These are phyloP conservation scores for Roridomyces roridus DNA, from an alignment of 768 basidiomycete species.

Conservation along the genomic window DNA sequence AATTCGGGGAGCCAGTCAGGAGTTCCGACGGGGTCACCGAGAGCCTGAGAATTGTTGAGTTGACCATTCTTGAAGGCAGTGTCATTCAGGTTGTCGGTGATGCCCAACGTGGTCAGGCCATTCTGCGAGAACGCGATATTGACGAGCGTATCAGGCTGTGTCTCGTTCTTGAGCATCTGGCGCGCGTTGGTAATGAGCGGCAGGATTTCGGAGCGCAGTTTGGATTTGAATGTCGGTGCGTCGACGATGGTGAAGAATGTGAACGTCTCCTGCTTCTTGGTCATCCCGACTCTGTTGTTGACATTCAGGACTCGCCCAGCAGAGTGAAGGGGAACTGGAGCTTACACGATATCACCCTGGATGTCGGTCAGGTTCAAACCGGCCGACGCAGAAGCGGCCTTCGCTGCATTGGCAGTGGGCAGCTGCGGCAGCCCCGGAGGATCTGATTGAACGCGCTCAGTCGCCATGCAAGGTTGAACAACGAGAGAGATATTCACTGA, in stretches of 20 bases:
- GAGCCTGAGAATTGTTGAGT: constrained; percentile 39
- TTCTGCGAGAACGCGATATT: constrained; percentile 61
- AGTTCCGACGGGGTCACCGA: constrained; percentile 46
- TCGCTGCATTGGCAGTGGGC: too few relatives aligned
- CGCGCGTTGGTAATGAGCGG: constrained; percentile 53
- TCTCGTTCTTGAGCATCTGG: constrained; percentile 40
- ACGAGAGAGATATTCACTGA: too few relatives aligned
- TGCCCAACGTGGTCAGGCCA: constrained; percentile 50
- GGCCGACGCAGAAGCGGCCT: neutral
- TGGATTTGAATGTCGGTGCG: constrained; percentile 46
- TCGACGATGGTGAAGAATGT: constrained; percentile 59
- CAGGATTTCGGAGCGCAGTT: constrained; percentile 42
- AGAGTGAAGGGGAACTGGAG: neutral
- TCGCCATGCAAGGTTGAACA: too few relatives aligned
- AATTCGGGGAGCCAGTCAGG: constrained; percentile 56
- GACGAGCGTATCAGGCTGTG: constrained; percentile 40
- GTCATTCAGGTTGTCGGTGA: constrained; percentile 47
- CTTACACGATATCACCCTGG: constrained; percentile 56
- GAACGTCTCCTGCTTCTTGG: constrained; percentile 58
- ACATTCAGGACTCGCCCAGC: too few relatives aligned
- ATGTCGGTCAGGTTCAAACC: constrained; percentile 44
- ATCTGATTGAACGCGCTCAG: too few relatives aligned
- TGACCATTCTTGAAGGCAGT: constrained; percentile 48
- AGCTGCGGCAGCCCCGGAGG: too few relatives aligned
- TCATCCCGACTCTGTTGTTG: constrained; percentile 56